phyloP scores from a whole-genome alignment of 2,329 filamentous ascomycete species.

The Mycosphaerella sp. region DNA sequence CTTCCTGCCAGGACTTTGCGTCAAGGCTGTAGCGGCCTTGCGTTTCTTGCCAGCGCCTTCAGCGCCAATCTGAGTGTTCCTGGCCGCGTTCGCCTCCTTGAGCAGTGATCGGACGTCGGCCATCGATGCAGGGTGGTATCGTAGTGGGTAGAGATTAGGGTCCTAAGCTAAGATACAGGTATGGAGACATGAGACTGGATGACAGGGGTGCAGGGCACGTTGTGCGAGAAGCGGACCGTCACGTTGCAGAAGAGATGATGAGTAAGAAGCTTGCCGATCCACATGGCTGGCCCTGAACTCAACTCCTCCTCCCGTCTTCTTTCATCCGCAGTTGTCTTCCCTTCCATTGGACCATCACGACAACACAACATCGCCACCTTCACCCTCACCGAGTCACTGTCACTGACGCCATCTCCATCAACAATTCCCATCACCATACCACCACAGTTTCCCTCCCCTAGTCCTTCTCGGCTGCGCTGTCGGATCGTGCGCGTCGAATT shows the following conservation, averaged over 20 bases:
- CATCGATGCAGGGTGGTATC: conserved; percentile 46
- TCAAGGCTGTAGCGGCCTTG: conserved; percentile 41
- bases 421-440: neutral
- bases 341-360: neutral
- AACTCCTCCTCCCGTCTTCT: too few relatives aligned
- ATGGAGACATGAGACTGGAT: too few relatives aligned
- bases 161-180: too few relatives aligned
- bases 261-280: too few relatives aligned
- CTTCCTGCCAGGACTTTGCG: conserved; percentile 20
- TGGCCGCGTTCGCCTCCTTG: conserved; percentile 67
- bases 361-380: neutral
- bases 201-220: too few relatives aligned
- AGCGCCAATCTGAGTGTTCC: conserved; percentile 36
- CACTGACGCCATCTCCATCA: neutral
- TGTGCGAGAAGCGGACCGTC: too few relatives aligned
- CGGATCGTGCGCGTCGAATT: neutral
- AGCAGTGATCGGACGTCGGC: conserved; percentile 74
- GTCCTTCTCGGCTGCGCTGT: neutral
- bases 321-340: too few relatives aligned
- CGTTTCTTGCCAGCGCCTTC: conserved; percentile 45
- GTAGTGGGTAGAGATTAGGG: too few relatives aligned
- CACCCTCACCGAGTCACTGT: neutral
- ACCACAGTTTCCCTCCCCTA: neutral
- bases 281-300: too few relatives aligned
- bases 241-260: too few relatives aligned